phyloP scores from a whole-genome alignment of 768 basidiomycete species.

The Xanthoconium stramineum region DNA sequence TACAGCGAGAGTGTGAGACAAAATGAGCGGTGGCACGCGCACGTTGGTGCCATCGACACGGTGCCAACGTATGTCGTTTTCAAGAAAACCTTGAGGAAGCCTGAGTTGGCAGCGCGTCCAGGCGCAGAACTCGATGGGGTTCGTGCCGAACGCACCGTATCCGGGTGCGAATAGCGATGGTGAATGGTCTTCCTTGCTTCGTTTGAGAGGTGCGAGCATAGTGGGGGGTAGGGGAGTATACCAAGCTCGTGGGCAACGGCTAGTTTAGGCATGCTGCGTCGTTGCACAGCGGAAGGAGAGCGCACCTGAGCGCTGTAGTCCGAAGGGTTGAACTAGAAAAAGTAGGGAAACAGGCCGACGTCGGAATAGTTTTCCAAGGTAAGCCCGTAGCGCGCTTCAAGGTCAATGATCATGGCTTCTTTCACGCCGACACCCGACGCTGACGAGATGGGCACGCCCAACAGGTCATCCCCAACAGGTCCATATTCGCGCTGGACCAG shows the following conservation, averaged over 20 bases:
- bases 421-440: constrained; percentile 1
- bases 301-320: constrained; percentile 19
- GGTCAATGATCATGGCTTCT: constrained; percentile 12
- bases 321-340: constrained; percentile 24
- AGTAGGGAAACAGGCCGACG: constrained; percentile 19
- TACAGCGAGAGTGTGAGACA: too few relatives aligned
- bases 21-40: too few relatives aligned
- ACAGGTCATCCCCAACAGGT: constrained; percentile 11
- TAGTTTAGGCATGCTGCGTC: not conserved
- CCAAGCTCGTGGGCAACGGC: constrained; percentile 10
- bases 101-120: constrained; percentile 6
- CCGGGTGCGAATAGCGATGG: constrained; percentile 20
- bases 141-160: constrained; percentile 18
- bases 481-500: not conserved
- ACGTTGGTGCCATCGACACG: too few relatives aligned
- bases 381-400: constrained; percentile 11
- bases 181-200: not conserved
- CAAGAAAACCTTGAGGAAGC: constrained; percentile 23
- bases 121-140: constrained; percentile 16
- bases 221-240: constrained; percentile 8
- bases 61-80: constrained; percentile 19
- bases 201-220: constrained; percentile 10
- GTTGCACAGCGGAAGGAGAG: not conserved
- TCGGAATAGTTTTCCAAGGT: constrained; percentile 18
- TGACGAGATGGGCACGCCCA: constrained; percentile 2